Percentiles rank a stretch among this genome's conserved stretches.
phyloP scores from a whole-genome alignment of 1,284 basidiomycete species.

The Quambalaria eucalypti region DNA sequence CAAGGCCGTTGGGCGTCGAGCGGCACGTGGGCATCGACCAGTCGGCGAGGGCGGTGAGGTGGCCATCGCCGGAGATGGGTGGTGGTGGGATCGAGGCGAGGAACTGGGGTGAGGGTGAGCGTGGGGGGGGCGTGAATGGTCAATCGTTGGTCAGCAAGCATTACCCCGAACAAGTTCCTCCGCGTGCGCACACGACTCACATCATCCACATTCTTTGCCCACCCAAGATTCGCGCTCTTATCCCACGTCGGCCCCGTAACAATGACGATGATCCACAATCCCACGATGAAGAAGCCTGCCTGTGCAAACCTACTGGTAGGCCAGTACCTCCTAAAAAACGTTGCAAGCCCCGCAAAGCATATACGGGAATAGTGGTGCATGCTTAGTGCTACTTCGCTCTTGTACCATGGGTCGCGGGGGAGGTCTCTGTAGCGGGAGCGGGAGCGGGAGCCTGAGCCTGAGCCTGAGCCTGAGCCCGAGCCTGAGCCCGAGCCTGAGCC shows the following conservation, averaged over 20 bases:
- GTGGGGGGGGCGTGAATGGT: neutral
- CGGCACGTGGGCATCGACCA: slow-evolving; percentile 24
- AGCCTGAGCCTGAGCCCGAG: neutral
- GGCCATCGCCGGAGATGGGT: slow-evolving; percentile 29
- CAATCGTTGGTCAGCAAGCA: neutral
- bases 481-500: slow-evolving; percentile 3
- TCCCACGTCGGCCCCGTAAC: slow-evolving; percentile 16
- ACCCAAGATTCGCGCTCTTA: neutral
- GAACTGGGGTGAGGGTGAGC: slow-evolving; percentile 20
- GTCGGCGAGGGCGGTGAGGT: slow-evolving; percentile 17
- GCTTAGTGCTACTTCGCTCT: slow-evolving; percentile 14
- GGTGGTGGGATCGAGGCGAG: slow-evolving; percentile 16
- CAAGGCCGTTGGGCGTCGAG: neutral
- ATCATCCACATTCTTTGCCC: slow-evolving; percentile 2
- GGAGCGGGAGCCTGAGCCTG: slow-evolving; percentile 8
- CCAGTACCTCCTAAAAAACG: slow-evolving; percentile 20
- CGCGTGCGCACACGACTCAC: slow-evolving; percentile 2
- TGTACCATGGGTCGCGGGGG: slow-evolving; percentile 17
- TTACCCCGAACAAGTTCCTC: neutral
- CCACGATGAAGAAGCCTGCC: slow-evolving; percentile 27
- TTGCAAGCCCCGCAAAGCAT: slow-evolving; percentile 13
- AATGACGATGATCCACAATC: slow-evolving; percentile 31
- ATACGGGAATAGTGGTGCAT: slow-evolving; percentile 12
- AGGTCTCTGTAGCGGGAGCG: no score
- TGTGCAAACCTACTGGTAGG: slow-evolving; percentile 29